Conservation (phyloP, 2,329 filamentous ascomycete species). For the Blumeriella jaapii region DNA sequence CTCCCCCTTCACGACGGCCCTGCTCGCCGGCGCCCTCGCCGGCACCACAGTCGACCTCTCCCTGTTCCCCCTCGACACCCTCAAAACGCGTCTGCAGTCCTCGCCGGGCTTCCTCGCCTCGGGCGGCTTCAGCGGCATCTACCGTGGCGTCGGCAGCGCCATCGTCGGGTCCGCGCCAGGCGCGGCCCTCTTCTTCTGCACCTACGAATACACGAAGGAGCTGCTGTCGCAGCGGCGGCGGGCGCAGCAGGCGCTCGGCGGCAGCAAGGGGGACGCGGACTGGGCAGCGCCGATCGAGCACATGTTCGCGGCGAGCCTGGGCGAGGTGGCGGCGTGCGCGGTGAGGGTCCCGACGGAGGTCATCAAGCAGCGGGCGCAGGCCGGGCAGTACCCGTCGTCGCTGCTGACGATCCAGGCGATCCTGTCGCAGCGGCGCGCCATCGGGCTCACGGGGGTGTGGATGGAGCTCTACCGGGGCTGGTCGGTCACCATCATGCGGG, state of each 20-base stretch:
- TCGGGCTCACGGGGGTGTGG: conserved; percentile 51
- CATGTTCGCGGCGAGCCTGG: conserved; percentile 75
- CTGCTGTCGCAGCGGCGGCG: conserved; percentile 30
- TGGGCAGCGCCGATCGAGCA: conserved; percentile 40
- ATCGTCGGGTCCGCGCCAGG: conserved; percentile 86
- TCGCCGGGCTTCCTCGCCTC: conserved; percentile 63
- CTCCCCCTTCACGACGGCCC: conserved; percentile 44
- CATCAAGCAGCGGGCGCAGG: conserved; percentile 92
- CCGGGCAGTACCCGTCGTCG: conserved; percentile 64
- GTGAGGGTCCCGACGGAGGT: conserved; percentile 93
- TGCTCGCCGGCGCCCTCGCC: conserved; percentile 76
- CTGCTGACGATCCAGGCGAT: conserved; percentile 60
- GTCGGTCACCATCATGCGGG: conserved; percentile 83
- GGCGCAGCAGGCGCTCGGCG: conserved; percentile 16
- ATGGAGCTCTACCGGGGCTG: conserved; percentile 85
- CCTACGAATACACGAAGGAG: conserved; percentile 68
- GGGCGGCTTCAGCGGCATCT: conserved; percentile 85
- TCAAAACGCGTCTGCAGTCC: conserved; percentile 95
- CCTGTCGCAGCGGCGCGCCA: conserved; percentile 34
- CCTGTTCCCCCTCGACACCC: conserved; percentile 94
- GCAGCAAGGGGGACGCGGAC: conserved; percentile 17
- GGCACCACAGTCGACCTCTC: conserved; percentile 95
- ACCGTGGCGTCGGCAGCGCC: conserved; percentile 81
- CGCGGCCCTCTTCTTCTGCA: conserved; percentile 94
- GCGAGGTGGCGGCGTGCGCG: conserved; percentile 85